These are phyloP conservation scores for Pichia sp. DNA, from an alignment of 1,139 yeast genomes.

Conservation along the genomic window DNA sequence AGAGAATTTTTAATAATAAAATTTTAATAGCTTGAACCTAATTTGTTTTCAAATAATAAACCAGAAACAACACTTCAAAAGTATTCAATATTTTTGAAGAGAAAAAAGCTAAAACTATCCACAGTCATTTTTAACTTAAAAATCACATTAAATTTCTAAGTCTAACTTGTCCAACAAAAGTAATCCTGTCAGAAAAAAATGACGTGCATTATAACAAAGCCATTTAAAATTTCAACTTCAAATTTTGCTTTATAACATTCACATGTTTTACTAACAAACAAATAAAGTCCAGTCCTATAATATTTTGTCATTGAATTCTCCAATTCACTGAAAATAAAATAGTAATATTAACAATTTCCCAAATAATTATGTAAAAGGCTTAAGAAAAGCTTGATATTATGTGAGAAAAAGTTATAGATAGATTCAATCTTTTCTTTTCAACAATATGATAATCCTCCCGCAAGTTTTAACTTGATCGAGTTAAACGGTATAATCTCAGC, in stretches of 20 bases:
- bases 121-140: too few species aligned
- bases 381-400: background rate
- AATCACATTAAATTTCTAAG: too few species aligned
- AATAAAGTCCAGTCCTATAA: too few species aligned
- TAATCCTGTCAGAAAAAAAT: too few species aligned
- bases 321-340: background rate
- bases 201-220: too few species aligned
- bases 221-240: too few species aligned
- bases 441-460: slow-evolving; percentile 62
- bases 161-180: too few species aligned
- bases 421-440: slow-evolving; percentile 17
- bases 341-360: background rate
- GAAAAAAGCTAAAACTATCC: too few species aligned
- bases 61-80: background rate
- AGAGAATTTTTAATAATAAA: background rate
- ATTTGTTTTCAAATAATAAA: background rate
- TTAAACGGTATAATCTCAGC: slow-evolving; percentile 78
- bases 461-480: slow-evolving; percentile 86
- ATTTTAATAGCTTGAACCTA: background rate
- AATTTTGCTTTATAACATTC: too few species aligned
- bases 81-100: background rate
- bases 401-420: background rate
- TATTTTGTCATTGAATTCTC: background rate
- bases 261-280: too few species aligned
- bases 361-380: background rate